Evolutionary conservation across 495 filamentous ascomycete species (phyloP).

Genomic region (Immersiella caudata): DNA sequence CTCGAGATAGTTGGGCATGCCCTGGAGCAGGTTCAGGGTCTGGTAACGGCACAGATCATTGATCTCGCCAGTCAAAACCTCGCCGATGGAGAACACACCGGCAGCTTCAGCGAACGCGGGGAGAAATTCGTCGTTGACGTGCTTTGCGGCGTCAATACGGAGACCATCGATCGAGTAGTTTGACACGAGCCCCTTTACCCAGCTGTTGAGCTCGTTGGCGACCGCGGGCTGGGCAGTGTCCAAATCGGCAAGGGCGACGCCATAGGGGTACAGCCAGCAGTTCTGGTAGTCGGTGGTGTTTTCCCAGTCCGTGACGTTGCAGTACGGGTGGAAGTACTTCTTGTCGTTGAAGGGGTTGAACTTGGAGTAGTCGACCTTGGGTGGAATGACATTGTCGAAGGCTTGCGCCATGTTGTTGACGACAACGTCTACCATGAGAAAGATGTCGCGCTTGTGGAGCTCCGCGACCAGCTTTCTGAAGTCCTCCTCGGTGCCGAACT

Average conservation of each 20-base stretch:
- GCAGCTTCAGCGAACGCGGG: slow-evolving; percentile 62
- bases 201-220: slow-evolving; percentile 58
- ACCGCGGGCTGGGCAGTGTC: slow-evolving; percentile 63
- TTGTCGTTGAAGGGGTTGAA: slow-evolving; percentile 70
- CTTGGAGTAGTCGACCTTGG: slow-evolving; percentile 60
- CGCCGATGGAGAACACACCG: slow-evolving; percentile 73
- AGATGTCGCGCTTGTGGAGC: slow-evolving; percentile 66
- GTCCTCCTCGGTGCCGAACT: slow-evolving; percentile 68
- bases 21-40: slow-evolving; percentile 54
- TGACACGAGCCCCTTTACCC: slow-evolving; percentile 65
- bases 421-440: slow-evolving; percentile 79
- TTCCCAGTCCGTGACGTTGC: slow-evolving; percentile 64
- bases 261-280: slow-evolving; percentile 66
- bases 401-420: slow-evolving; percentile 74
- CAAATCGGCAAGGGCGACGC: slow-evolving; percentile 68
- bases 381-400: slow-evolving; percentile 47
- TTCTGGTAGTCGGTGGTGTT: slow-evolving; percentile 48
- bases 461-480: slow-evolving; percentile 63
- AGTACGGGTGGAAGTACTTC: slow-evolving; percentile 70
- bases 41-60: slow-evolving; percentile 39
- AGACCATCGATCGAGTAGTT: slow-evolving; percentile 82
- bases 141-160: slow-evolving; percentile 73
- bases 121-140: slow-evolving; percentile 74
- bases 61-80: slow-evolving; percentile 50
- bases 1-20: slow-evolving; percentile 68